A percentile compares a stretch with the other conserved stretches of the same genome.
These are phyloP conservation scores for Berberis thunbergii DNA, from an alignment of 164 flowering plant species.

Conservation along the genomic window DNA sequence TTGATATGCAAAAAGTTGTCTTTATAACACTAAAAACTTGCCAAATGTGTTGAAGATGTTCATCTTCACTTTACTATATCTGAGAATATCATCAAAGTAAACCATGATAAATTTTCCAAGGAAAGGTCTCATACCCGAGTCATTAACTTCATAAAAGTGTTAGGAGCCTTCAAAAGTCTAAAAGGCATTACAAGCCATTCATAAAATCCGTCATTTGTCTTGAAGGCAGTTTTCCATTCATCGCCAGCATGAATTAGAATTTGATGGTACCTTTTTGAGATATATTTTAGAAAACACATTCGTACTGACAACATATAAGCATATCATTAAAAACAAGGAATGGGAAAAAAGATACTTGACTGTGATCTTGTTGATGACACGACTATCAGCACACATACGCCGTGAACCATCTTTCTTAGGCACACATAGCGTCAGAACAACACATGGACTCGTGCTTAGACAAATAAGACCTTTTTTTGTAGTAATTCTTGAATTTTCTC, in stretches of 20 bases:
- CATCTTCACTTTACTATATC: neutral
- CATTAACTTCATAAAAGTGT: slow-evolving; percentile 4
- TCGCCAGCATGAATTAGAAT: neutral
- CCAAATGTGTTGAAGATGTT: neutral
- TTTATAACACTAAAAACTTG: neutral
- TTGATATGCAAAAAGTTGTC: neutral
- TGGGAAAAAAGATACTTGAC: neutral
- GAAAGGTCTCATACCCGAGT: neutral
- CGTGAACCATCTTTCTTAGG: neutral
- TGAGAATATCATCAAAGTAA: slow-evolving; percentile 1
- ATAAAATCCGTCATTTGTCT: neutral
- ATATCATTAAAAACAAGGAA: neutral
- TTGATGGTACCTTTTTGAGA: neutral
- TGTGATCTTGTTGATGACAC: neutral
- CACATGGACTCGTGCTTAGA: neutral
- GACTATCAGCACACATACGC: slow-evolving; percentile 1
- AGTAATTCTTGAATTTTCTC: neutral
- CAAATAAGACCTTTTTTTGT: neutral
- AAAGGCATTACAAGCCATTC: slow-evolving; percentile 3
- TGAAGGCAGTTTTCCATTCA: slow-evolving; percentile 2
- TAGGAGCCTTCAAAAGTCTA: neutral
- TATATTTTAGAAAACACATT: neutral
- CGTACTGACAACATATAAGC: neutral
- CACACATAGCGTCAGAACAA: neutral
- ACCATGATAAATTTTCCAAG: slow-evolving; percentile 3